These are phyloP conservation scores for Saccharomyces paradoxus DNA, from an alignment of 805 yeast genomes.

Conservation along the genomic window DNA sequence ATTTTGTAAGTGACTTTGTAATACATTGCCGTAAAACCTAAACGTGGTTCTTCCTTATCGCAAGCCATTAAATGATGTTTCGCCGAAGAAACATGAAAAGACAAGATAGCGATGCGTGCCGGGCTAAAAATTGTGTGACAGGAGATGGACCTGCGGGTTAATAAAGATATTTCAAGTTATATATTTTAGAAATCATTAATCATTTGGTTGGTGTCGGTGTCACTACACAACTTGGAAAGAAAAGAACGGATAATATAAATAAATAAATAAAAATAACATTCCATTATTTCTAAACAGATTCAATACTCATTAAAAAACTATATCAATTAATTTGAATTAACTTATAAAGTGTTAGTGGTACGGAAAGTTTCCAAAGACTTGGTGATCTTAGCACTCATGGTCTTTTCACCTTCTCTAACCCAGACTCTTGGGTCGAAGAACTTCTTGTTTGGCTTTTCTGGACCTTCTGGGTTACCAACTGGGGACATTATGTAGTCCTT, in stretches of 20 bases:
- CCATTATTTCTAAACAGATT: neutral
- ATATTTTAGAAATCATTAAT: too few relatives aligned
- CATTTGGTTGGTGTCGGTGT: too few relatives aligned
- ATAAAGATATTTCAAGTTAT: too few relatives aligned
- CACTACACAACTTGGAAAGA: too few relatives aligned
- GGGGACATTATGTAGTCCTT: slow-evolving; percentile 83
- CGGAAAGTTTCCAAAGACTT: slow-evolving; percentile 84
- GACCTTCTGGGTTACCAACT: slow-evolving; percentile 99
- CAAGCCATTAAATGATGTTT: too few relatives aligned
- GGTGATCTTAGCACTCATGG: slow-evolving; percentile 80
- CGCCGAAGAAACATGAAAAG: too few relatives aligned
- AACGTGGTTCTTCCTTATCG: too few relatives aligned
- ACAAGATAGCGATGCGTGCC: too few relatives aligned
- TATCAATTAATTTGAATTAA: slow-evolving; percentile 4
- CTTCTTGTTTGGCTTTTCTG: slow-evolving; percentile 98
- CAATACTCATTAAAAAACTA: neutral
- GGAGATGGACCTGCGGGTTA: too few relatives aligned
- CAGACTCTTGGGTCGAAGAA: slow-evolving; percentile 99
- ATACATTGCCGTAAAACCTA: too few relatives aligned
- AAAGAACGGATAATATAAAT: neutral
- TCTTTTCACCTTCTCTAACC: slow-evolving; percentile 99
- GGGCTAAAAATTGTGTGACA: too few relatives aligned
- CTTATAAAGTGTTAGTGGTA: slow-evolving; percentile 54
- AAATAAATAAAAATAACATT: neutral
- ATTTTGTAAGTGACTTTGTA: too few relatives aligned